Conservation (phyloP, 805 yeast genomes). For the Saccharomycopsis babjevae region DNA sequence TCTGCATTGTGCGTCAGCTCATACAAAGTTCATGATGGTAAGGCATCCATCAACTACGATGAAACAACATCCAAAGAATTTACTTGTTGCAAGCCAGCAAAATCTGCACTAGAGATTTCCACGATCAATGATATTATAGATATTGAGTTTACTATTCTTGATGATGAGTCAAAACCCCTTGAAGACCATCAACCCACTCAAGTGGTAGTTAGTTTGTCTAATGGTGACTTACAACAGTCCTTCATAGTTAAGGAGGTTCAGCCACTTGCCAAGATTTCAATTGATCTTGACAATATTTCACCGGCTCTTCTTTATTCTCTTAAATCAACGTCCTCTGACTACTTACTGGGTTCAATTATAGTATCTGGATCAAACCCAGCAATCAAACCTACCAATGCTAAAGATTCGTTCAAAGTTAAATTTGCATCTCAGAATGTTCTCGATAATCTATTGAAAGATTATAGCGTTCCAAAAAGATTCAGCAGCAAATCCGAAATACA, state of each 20-base stretch:
- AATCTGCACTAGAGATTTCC: background rate
- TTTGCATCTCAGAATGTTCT: background rate
- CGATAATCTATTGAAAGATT: background rate
- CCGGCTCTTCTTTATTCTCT: background rate
- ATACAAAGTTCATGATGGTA: slow-evolving; percentile 9
- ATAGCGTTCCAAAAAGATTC: slow-evolving; percentile 8
- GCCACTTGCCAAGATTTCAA: slow-evolving; percentile 7
- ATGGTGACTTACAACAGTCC: slow-evolving; percentile 9
- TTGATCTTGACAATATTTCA: background rate
- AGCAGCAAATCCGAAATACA: slow-evolving; percentile 11
- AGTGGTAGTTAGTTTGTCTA: slow-evolving; percentile 10
- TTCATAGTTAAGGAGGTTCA: slow-evolving; percentile 8
- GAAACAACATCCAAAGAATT: slow-evolving; percentile 2
- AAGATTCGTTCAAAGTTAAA: slow-evolving; percentile 4
- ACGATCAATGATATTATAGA: slow-evolving; percentile 8
- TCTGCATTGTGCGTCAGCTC: background rate
- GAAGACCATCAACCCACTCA: slow-evolving; percentile 11
- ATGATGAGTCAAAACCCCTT: slow-evolving; percentile 7
- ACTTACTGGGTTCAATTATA: background rate
- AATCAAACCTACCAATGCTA: background rate
- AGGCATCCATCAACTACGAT: background rate
- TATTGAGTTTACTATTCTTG: slow-evolving; percentile 8
- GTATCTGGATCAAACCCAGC: background rate
- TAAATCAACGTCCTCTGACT: background rate
- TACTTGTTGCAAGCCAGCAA: slow-evolving; percentile 15